A percentile compares a stretch with the other conserved stretches of the same genome.
These are phyloP conservation scores for Protomyces gravidus DNA, from an alignment of 1,139 yeast species.

Conservation along the genomic window DNA sequence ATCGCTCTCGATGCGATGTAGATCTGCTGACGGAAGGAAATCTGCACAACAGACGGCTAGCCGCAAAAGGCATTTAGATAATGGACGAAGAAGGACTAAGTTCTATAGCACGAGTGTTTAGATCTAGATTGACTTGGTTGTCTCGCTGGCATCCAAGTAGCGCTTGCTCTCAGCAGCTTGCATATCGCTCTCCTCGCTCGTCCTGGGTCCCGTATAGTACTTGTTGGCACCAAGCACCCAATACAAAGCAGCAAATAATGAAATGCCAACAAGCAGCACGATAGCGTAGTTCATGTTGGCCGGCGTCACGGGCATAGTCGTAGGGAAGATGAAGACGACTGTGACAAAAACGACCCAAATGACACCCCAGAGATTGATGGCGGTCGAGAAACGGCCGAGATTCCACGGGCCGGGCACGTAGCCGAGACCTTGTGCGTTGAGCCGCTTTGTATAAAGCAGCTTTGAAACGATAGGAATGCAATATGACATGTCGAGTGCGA, in stretches of 20 bases:
- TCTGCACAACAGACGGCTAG: too few species aligned
- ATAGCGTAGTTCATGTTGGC: conserved; percentile 57
- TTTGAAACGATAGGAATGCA: conserved; percentile 46
- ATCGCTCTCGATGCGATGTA: too few species aligned
- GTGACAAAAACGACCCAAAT: conserved; percentile 52
- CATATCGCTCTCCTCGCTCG: conserved; percentile 5
- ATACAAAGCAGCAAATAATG: conserved; percentile 24
- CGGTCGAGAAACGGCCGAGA: conserved; percentile 51
- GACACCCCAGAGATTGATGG: conserved; percentile 37
- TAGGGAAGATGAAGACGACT: conserved; percentile 35
- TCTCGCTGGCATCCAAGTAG: too few species aligned
- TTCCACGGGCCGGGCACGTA: conserved; percentile 57
- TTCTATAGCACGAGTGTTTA: too few species aligned
- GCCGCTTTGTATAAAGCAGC: conserved; percentile 42
- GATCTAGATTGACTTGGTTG: too few species aligned
- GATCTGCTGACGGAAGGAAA: too few species aligned
- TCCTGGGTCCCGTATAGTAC: conserved; percentile 49
- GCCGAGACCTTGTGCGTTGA: conserved; percentile 42
- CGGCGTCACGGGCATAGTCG: conserved; percentile 31
- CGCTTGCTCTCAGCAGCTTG: neutral
- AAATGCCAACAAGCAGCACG: conserved; percentile 43
- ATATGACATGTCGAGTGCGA: conserved; percentile 63
- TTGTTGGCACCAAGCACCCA: conserved; percentile 46
- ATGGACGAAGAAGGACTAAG: too few species aligned
- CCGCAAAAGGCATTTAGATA: too few species aligned